phyloP scores from a whole-genome alignment of 768 basidiomycete genomes.

The Calocera cornea region DNA sequence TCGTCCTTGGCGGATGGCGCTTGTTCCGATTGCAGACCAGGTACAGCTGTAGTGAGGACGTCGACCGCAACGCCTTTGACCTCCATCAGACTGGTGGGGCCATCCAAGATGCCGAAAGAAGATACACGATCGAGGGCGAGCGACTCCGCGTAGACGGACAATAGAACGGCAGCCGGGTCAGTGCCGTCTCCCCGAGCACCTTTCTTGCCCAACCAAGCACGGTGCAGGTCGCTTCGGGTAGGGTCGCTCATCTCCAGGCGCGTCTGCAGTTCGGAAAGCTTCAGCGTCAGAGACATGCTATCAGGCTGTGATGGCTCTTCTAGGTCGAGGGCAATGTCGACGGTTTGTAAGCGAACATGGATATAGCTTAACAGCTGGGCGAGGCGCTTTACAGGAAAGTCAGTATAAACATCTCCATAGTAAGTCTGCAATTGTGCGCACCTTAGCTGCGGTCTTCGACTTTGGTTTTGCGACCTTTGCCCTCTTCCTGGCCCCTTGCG shows the following conservation, averaged over 20 bases:
- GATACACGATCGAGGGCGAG: neutral
- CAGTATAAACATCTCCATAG: no score
- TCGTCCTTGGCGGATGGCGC: neutral
- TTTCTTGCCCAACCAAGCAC: neutral
- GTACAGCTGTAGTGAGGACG: neutral
- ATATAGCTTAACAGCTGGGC: neutral
- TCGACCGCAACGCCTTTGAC: neutral
- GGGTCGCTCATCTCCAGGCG: conserved; percentile 1
- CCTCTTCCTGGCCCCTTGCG: neutral
- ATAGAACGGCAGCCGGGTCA: neutral
- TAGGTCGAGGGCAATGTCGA: neutral
- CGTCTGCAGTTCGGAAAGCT: neutral
- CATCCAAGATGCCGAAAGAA: neutral
- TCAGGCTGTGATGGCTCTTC: neutral
- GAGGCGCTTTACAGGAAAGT: neutral
- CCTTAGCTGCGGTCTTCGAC: neutral
- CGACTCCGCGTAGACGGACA: neutral
- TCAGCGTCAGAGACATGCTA: neutral
- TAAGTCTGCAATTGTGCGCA: neutral
- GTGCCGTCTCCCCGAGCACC: neutral
- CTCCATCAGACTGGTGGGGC: neutral
- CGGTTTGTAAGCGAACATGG: neutral
- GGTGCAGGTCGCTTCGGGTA: neutral
- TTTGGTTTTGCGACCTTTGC: neutral
- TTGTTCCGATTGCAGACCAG: neutral